A percentile compares a stretch with the other conserved stretches of the same genome.
Conservation (phyloP, 1,284 basidiomycete genomes). For the Ceratobasidium sp. region DNA sequence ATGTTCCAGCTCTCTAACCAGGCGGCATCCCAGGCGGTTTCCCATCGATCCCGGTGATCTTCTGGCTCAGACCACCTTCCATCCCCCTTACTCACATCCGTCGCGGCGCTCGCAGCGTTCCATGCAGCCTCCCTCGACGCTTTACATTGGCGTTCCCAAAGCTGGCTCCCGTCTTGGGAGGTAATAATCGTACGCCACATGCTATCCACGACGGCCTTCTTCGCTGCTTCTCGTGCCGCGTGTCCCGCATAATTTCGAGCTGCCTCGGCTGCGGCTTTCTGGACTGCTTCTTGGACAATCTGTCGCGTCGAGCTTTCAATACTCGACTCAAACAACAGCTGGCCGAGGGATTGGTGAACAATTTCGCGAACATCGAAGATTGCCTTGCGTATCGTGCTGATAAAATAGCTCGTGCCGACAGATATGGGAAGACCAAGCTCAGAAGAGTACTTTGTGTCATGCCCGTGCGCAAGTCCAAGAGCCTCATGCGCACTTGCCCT, state of each 20-base stretch:
- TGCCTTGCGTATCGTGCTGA: slow-evolving; percentile 1
- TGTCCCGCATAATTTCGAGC: slow-evolving; percentile 17
- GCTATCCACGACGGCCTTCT: slow-evolving; percentile 21
- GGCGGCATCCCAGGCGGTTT: not conserved
- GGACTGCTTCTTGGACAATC: not conserved
- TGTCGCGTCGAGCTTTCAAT: not conserved
- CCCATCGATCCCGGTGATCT: not conserved
- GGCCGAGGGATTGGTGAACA: slow-evolving; percentile 8
- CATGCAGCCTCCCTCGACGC: not conserved
- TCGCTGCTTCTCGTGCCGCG: slow-evolving; percentile 25
- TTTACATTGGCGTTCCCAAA: slow-evolving; percentile 20
- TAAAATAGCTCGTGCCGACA: not conserved
- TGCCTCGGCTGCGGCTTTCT: not conserved
- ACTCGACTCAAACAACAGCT: slow-evolving; percentile 8
- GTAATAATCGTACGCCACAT: slow-evolving; percentile 25
- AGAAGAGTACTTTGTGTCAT: not conserved
- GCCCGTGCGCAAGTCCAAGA: not conserved
- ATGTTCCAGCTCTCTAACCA: slow-evolving; percentile 10
- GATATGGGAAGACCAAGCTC: not conserved
- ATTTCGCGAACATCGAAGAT: slow-evolving; percentile 11
- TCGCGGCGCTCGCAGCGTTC: slow-evolving; percentile 17
- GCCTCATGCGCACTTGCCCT: not conserved
- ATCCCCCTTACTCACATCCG: not conserved
- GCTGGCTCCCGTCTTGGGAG: not conserved
- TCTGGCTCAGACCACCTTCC: not conserved